Percentiles rank a stretch among this genome's conserved stretches.
These are phyloP conservation scores for Paecilomyces sp. DNA, from an alignment of 2,329 filamentous ascomycete genomes.

Conservation along the genomic window DNA sequence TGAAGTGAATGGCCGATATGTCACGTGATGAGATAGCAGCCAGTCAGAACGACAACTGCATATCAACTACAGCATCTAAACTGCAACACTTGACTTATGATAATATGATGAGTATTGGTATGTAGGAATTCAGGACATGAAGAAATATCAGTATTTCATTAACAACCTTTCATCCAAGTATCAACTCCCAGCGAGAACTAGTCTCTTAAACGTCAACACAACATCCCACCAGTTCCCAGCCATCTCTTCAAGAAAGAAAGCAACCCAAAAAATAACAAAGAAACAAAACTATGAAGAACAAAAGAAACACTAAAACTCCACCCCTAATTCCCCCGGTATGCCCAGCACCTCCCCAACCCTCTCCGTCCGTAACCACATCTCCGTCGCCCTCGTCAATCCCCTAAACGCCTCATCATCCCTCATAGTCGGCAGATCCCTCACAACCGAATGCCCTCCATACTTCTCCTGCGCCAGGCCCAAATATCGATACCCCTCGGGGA, in stretches of 20 bases:
- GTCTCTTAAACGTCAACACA: neutral
- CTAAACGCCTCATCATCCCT: conserved; percentile 24
- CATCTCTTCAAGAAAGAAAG: neutral
- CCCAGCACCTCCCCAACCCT: conserved; percentile 3
- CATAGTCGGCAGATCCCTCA: conserved; percentile 27
- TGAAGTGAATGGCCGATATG: neutral
- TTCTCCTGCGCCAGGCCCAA: conserved; percentile 42
- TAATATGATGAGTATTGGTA: too few relatives aligned
- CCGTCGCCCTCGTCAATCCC: conserved; percentile 40
- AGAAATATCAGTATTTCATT: too few relatives aligned
- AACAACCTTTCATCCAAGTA: too few relatives aligned
- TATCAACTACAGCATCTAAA: neutral
- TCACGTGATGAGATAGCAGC: neutral
- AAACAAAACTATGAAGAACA: neutral
- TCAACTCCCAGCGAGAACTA: too few relatives aligned
- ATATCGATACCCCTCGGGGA: conserved; percentile 42
- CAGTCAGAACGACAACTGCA: neutral
- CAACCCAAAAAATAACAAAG: too few relatives aligned
- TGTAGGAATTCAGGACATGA: too few relatives aligned
- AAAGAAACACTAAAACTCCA: neutral
- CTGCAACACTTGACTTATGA: neutral
- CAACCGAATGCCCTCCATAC: conserved; percentile 37
- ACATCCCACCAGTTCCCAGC: neutral
- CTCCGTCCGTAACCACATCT: conserved; percentile 33
- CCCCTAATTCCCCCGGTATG: neutral